Conservation (phyloP, 495 filamentous ascomycete species). For the Aspergillus biplanus region DNA sequence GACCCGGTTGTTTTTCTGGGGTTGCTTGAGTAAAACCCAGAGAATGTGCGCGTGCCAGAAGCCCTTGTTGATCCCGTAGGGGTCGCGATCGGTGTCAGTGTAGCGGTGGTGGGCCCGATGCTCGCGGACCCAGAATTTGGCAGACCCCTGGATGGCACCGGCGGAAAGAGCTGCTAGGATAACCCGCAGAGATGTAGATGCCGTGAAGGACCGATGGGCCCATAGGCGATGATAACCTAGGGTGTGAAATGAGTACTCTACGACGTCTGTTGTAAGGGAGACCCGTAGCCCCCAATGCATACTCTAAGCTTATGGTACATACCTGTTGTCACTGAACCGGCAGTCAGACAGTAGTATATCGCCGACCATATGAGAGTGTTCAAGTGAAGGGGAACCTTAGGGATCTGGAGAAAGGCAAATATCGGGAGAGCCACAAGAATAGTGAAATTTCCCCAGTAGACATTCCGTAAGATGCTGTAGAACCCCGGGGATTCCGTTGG, state of each 20-base stretch:
- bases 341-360: not conserved
- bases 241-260: not conserved
- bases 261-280: not conserved
- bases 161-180: constrained; percentile 82
- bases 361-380: not conserved
- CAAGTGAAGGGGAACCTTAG: not conserved
- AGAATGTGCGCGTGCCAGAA: constrained; percentile 88
- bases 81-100: constrained; percentile 93
- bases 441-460: no score
- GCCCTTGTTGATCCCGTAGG: constrained; percentile 91
- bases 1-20: constrained; percentile 78
- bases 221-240: constrained; percentile 79
- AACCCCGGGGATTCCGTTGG: no score
- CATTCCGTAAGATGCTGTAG: no score
- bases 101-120: constrained; percentile 94
- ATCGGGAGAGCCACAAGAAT: no score
- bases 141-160: constrained; percentile 86
- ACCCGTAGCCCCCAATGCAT: not conserved
- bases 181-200: constrained; percentile 73
- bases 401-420: not conserved
- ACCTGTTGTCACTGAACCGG: not conserved
- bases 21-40: constrained; percentile 82
- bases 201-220: constrained; percentile 86
- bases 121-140: constrained; percentile 87
- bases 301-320: not conserved